Evolutionary conservation across 2,329 filamentous ascomycete genomes (phyloP).

Genomic region (Phialocephala sp.): DNA sequence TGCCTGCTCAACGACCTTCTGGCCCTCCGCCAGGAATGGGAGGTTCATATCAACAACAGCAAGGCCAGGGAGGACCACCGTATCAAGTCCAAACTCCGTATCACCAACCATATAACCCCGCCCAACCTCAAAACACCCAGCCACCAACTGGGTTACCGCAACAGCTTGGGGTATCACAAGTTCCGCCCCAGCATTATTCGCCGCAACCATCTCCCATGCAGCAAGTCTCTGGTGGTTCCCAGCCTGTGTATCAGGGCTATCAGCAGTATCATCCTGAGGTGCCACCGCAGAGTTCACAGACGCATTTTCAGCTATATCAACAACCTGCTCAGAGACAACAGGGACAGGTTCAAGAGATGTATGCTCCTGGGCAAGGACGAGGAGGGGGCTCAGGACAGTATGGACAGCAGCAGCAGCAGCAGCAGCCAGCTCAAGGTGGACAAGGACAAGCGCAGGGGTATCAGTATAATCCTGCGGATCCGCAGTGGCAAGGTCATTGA

Average conservation of each 20-base stretch:
- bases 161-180: not conserved
- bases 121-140: not conserved
- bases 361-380: not conserved
- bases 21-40: not conserved
- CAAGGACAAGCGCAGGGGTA: not conserved
- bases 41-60: not conserved
- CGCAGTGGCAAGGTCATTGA: not conserved
- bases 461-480: not conserved
- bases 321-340: not conserved
- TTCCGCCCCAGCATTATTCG: not conserved
- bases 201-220: not conserved
- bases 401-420: no score
- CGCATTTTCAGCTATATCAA: not conserved
- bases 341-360: not conserved
- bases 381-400: no score
- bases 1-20: not conserved
- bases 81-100: not conserved
- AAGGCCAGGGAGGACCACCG: not conserved
- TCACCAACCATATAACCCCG: not conserved
- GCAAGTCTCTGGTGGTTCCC: not conserved
- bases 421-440: not conserved
- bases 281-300: not conserved
- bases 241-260: not conserved
- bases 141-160: not conserved
- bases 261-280: not conserved